A percentile compares a stretch with the other conserved stretches of the same genome.
Evolutionary conservation across 2,329 filamentous ascomycete species (phyloP).

Genomic region (Calonectria crousiana): DNA sequence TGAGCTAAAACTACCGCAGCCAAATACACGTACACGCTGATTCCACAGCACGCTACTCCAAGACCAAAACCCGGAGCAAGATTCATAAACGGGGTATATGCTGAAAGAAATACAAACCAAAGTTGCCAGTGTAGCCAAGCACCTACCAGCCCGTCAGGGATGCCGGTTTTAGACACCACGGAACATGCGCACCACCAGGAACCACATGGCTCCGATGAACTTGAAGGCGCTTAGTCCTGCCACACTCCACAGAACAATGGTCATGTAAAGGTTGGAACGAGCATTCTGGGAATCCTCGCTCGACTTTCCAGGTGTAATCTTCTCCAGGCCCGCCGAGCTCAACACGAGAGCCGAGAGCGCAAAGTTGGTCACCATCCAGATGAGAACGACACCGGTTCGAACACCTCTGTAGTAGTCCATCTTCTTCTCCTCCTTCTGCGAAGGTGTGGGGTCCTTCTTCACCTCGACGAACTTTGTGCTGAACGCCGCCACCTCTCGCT

Average conservation of each 20-base stretch:
- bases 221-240: slow-evolving; percentile 87
- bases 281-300: slow-evolving; percentile 58
- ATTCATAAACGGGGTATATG: slow-evolving; percentile 45
- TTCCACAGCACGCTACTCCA: slow-evolving; percentile 28
- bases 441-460: slow-evolving; percentile 68
- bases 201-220: slow-evolving; percentile 91
- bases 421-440: slow-evolving; percentile 80
- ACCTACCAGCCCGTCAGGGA: not conserved
- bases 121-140: not conserved
- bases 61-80: slow-evolving; percentile 13
- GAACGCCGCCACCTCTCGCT: slow-evolving; percentile 83
- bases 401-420: slow-evolving; percentile 99
- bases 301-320: slow-evolving; percentile 62
- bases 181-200: slow-evolving; percentile 90
- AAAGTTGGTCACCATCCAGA: slow-evolving; percentile 98
- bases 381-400: slow-evolving; percentile 88
- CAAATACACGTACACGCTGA: slow-evolving; percentile 34
- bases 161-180: slow-evolving; percentile 68
- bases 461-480: slow-evolving; percentile 79
- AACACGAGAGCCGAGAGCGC: slow-evolving; percentile 88
- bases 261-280: slow-evolving; percentile 85
- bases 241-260: slow-evolving; percentile 89
- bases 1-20: slow-evolving; percentile 22
- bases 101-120: slow-evolving; percentile 31
- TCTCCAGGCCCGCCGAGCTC: slow-evolving; percentile 84